These are phyloP conservation scores for Forsythia suspensa DNA, from an alignment of 257 asterid species.

Conservation along the genomic window DNA sequence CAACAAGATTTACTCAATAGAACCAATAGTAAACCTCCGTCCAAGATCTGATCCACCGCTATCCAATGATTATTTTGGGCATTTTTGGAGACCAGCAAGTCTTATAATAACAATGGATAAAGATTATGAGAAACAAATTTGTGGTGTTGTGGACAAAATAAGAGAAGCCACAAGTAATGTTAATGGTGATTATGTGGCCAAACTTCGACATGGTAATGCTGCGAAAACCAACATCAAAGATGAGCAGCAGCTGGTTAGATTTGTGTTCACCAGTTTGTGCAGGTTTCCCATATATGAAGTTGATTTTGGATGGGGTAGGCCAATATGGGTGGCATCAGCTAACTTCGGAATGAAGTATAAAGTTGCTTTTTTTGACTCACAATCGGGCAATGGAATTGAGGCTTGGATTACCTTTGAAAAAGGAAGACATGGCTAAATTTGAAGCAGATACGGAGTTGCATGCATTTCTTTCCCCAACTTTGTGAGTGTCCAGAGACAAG, in stretches of 20 bases:
- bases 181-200: conserved; percentile 25
- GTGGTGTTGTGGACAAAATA: conserved; percentile 16
- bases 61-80: conserved; percentile 31
- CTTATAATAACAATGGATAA: conserved; percentile 20
- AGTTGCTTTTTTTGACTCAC: conserved; percentile 25
- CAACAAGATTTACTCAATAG: conserved; percentile 21
- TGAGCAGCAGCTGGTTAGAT: conserved; percentile 18
- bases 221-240: background rate
- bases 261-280: conserved; percentile 49
- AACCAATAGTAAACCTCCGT: conserved; percentile 38
- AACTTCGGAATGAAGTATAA: conserved; percentile 26
- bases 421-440: conserved; percentile 39
- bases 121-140: background rate
- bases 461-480: no score
- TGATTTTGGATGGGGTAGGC: conserved; percentile 57
- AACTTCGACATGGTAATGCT: background rate
- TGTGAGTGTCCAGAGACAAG: no score
- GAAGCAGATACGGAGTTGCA: background rate
- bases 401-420: conserved; percentile 34
- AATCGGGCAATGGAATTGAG: conserved; percentile 44
- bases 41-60: conserved; percentile 30
- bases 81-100: background rate
- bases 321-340: conserved; percentile 37
- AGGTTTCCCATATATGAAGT: conserved; percentile 44
- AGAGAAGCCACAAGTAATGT: conserved; percentile 34